Base-by-base conservation (phyloP, 192 early-diverging fungal species). In the Backusella sp. region DNA sequence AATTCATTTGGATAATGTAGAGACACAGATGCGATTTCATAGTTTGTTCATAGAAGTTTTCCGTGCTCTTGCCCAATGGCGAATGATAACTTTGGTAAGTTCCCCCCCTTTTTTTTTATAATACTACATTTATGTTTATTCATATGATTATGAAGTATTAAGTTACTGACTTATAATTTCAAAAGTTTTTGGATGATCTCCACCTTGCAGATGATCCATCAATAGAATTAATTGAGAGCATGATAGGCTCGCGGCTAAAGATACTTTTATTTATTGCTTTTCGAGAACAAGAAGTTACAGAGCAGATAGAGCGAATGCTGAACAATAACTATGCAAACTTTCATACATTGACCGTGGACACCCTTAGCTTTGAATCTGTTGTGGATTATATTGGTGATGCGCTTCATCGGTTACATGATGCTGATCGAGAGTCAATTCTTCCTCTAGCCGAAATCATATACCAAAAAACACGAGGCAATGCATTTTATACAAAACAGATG, bases 131-230 rank as follows among this genome's bases (percentile, higher is more conserved):
- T 56, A 9, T n/a, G 15, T 49, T 53, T 53, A 21, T 53, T 53
- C 15, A 21, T 53, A 14, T 44, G n/a, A 53, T 53, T 8, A 28
- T 5, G 56, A 23, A 26, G 26, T 5, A 30, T 28, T 62, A 62
- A 28, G 4, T 12, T 3, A 14, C 56, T 62, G 23, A 28, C 2
- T 62, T 28, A 12, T 14, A 62, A 3, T 28, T 3, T 62, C 23
- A 62, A 26, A 19, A 80, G 79, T 81, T 81, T 59, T 23, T 81
- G 34, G 80, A 81, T 69, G 80, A 81, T 73, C 41, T 77, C 26
- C 80, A 81, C 32, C 70, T 74, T 74, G 80, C 80, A 17, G 79
- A 81, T 56, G 72, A 81, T 42, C 73, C 75, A 14, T 81, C 80
- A 3, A 44, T 81, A 11, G 80, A 81, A 46, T 36, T 81, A 26